Base-by-base conservation (phyloP, 345 rosid genomes). In the Rhodomyrtus tomentosa region DNA sequence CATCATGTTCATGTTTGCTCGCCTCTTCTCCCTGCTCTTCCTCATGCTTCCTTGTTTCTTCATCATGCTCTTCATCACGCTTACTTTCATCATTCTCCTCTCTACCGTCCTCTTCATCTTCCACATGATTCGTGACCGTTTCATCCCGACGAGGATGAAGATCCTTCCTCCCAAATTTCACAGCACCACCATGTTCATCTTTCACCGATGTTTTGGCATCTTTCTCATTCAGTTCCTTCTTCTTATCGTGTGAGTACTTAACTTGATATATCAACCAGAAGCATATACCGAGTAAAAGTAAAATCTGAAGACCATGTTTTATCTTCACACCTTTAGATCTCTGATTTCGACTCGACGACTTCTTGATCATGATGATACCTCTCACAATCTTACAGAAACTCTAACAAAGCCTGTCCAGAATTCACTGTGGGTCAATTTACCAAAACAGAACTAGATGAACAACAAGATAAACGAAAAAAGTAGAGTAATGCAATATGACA, bases 221-320 rank as follows among this genome's bases (percentile, higher is more conserved):
- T 32, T 89, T 92, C 88, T 90, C 95, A 50, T 91, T 91, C 48
- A 92, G 85, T 73, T 95, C 98, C 89, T 91, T 92, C 87, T 93
- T 97, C 92, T 93, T 97, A 83, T 94, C 98, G 87, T 93, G 95
- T 58, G 98, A 95, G 80, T 87, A 92, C 94, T 97, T 95, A n/a
- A 94, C 96, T 90, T 95, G 98, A 86, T 93, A 95, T 85, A 95
- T 89, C 87, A 95, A 86, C 98, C 98, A 95, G 55, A 97, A 91
- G 87, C 98, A 95, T 68, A 95, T 91, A 81, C 95, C 95, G 81
- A 96, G 91, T 85, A 95, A 85, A 85, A 96, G 89, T 81, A 94
- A 90, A 81, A 96, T 93, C 92, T 96, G 98, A 84, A 96, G 86
- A 59, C 92, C 89, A 91, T 91, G 93, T 88, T 95, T 96, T 72